Evolutionary conservation across 2,329 filamentous ascomycete genomes (phyloP).

Genomic region (Pseudocercospora cruenta): DNA sequence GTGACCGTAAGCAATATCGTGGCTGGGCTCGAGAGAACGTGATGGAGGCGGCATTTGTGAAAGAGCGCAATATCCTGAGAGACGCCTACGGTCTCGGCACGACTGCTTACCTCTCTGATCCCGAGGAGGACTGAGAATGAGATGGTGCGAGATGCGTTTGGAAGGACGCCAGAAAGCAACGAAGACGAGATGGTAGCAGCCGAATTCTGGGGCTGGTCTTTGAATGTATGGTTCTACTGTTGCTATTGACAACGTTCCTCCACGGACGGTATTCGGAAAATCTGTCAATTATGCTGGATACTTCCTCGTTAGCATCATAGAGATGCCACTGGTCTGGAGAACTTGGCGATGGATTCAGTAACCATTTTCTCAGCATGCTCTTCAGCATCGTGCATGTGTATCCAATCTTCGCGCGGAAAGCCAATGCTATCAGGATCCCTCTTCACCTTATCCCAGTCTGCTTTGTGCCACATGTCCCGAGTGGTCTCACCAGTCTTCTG

Average conservation of each 20-base stretch:
- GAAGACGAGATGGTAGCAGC: background rate
- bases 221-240: background rate
- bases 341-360: background rate
- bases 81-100: background rate
- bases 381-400: conserved; percentile 55
- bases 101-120: background rate
- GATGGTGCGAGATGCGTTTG: background rate
- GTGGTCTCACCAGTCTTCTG: conserved; percentile 15
- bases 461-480: conserved; percentile 53
- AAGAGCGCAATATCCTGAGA: background rate
- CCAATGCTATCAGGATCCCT: conserved; percentile 51
- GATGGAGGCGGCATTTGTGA: background rate
- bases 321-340: background rate
- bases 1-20: background rate
- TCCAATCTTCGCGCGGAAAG: conserved; percentile 52
- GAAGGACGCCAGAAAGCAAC: background rate
- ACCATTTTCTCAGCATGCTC: conserved; percentile 39
- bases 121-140: background rate
- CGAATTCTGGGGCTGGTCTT: background rate
- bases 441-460: conserved; percentile 51
- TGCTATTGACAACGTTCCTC: background rate
- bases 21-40: background rate
- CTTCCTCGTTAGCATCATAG: background rate
- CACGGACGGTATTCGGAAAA: background rate
- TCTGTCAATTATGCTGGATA: background rate